These are phyloP conservation scores for Durotheca rogersii DNA, from an alignment of 495 filamentous ascomycete species.

Conservation along the genomic window DNA sequence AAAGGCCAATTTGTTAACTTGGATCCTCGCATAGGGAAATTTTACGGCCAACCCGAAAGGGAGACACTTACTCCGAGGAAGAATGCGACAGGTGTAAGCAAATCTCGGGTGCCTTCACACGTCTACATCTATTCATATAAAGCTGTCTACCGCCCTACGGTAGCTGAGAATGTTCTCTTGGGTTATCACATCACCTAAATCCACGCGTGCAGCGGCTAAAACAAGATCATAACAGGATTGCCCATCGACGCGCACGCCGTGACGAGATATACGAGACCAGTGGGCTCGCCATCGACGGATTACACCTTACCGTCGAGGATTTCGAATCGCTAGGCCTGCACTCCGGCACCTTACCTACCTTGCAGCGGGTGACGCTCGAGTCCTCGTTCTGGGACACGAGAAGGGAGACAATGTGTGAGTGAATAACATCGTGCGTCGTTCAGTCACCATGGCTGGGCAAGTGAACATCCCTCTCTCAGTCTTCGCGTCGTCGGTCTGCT, in stretches of 20 bases:
- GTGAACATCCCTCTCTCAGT: not conserved
- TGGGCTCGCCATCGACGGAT: slow-evolving; percentile 20
- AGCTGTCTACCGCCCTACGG: not conserved
- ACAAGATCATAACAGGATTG: slow-evolving; percentile 22
- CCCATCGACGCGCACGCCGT: slow-evolving; percentile 20
- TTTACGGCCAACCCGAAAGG: slow-evolving; percentile 27
- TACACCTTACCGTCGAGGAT: slow-evolving; percentile 33
- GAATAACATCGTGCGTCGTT: not conserved
- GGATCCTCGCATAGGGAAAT: slow-evolving; percentile 25
- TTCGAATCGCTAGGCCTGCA: slow-evolving; percentile 35
- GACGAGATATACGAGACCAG: slow-evolving; percentile 7
- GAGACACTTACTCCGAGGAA: slow-evolving; percentile 28
- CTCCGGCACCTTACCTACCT: slow-evolving; percentile 31
- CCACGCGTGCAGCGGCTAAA: slow-evolving; percentile 13
- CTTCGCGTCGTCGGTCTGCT: too few species aligned
- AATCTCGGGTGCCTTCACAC: not conserved
- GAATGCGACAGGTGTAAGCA: slow-evolving; percentile 37
- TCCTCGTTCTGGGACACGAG: slow-evolving; percentile 38
- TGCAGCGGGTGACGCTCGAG: slow-evolving; percentile 35
- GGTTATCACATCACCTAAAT: too few species aligned
- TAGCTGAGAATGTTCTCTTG: not conserved
- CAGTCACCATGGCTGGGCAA: not conserved
- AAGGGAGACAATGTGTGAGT: slow-evolving; percentile 34
- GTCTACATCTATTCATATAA: not conserved
- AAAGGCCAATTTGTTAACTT: too few species aligned